Evolutionary conservation across 768 basidiomycete genomes (phyloP).

Genomic region (Tricholoma terreum): DNA sequence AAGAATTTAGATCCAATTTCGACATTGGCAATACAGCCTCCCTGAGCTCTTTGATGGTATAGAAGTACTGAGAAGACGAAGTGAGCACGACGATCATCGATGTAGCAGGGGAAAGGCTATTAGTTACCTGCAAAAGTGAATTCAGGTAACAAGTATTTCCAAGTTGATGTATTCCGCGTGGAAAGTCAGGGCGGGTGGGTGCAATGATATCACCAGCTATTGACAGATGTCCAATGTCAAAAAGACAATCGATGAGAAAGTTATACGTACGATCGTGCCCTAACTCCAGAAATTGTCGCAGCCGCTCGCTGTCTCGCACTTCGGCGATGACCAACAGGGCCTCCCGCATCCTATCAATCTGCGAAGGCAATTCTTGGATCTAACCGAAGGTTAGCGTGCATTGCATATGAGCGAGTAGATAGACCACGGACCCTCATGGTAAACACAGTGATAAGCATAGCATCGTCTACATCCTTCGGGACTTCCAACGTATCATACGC

Average conservation of each 20-base stretch:
- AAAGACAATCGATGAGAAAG: background rate
- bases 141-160: constrained; percentile 90
- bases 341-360: constrained; percentile 67
- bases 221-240: constrained; percentile 1
- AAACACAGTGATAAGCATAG: constrained; percentile 73
- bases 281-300: constrained; percentile 61
- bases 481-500: constrained; percentile 74
- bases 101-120: constrained; percentile 2
- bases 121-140: constrained; percentile 65
- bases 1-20: constrained; percentile 47
- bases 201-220: constrained; percentile 64
- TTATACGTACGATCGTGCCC: constrained; percentile 70
- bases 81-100: background rate
- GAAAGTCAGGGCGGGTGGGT: constrained; percentile 60
- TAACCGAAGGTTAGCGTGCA: constrained; percentile 25
- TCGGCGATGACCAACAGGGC: constrained; percentile 76
- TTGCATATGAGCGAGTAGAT: background rate
- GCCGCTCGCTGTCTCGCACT: constrained; percentile 64
- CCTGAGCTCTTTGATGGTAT: constrained; percentile 89
- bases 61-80: constrained; percentile 68
- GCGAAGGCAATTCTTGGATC: constrained; percentile 70
- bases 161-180: constrained; percentile 83
- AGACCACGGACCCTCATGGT: constrained; percentile 55
- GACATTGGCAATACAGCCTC: constrained; percentile 66
- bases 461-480: constrained; percentile 68